Conservation (phyloP, 192 early-diverging fungal species). For the Backusella circina region DNA sequence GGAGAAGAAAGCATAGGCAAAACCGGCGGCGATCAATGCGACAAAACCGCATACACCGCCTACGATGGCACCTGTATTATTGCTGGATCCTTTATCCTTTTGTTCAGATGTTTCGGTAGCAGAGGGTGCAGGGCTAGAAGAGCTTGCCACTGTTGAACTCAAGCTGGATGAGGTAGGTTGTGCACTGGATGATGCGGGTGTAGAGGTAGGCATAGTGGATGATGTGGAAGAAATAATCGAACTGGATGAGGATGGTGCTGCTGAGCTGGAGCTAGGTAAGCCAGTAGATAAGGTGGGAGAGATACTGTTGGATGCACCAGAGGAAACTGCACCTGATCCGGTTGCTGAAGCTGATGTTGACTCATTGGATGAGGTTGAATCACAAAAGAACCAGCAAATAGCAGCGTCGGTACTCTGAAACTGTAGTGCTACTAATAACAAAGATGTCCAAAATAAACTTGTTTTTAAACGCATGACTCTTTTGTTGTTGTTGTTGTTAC, state of each 20-base stretch:
- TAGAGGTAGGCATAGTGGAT: background rate
- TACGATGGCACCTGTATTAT: slow-evolving; percentile 26
- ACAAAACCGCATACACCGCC: slow-evolving; percentile 33
- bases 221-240: background rate
- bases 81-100: background rate
- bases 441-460: background rate
- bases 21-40: slow-evolving; percentile 27
- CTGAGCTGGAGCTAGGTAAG: background rate
- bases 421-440: background rate
- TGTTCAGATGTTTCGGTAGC: background rate
- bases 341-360: background rate
- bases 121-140: background rate
- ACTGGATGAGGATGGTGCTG: background rate
- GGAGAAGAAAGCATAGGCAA: slow-evolving; percentile 36
- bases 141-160: background rate
- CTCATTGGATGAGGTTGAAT: background rate
- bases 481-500: background rate
- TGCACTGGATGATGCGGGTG: background rate
- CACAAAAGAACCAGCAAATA: background rate
- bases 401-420: background rate
- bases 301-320: background rate
- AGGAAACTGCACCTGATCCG: background rate
- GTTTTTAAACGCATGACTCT: background rate
- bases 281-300: background rate
- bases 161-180: too few species aligned